Evolutionary conservation across 139 green algal genomes (phyloP).

Genomic region (Desmodesmus armatus): DNA sequence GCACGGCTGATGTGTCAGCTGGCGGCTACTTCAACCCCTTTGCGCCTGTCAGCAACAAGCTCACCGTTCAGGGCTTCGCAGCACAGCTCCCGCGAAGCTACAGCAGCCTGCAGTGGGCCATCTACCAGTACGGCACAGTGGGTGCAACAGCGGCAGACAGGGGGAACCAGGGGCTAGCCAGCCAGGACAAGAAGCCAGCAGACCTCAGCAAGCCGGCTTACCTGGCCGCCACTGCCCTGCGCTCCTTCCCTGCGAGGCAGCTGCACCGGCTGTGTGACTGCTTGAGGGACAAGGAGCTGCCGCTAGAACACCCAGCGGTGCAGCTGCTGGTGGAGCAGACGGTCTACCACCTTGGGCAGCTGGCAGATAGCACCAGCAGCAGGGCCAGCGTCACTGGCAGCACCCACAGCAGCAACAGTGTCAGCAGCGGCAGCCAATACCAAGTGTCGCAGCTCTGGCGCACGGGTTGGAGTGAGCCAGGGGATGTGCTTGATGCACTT

Average conservation of each 20-base stretch:
- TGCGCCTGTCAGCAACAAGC: background rate
- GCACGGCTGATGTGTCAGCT: slow-evolving; percentile 3
- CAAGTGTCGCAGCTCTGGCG: slow-evolving; percentile 38
- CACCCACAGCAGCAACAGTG: too few species aligned
- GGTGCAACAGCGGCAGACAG: slow-evolving; percentile 13
- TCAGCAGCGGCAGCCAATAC: slow-evolving; percentile 1
- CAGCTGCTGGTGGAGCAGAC: slow-evolving; percentile 52
- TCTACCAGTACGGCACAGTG: slow-evolving; percentile 30
- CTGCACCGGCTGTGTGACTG: slow-evolving; percentile 35
- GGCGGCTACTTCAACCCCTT: slow-evolving; percentile 60
- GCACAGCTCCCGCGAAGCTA: slow-evolving; percentile 50
- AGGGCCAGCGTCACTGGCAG: too few species aligned
- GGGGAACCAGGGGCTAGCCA: slow-evolving; percentile 54
- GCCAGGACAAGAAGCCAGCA: slow-evolving; percentile 51
- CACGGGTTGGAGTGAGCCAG: slow-evolving; percentile 27
- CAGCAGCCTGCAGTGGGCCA: slow-evolving; percentile 53
- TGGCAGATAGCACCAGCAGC: background rate
- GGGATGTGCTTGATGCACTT: slow-evolving; percentile 41
- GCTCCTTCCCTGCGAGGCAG: slow-evolving; percentile 48
- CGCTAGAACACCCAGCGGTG: slow-evolving; percentile 49
- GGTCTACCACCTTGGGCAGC: slow-evolving; percentile 54
- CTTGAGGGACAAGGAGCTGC: slow-evolving; percentile 50
- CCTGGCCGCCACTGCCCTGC: slow-evolving; percentile 43
- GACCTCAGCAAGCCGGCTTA: slow-evolving; percentile 53
- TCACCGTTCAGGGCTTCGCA: slow-evolving; percentile 46